A percentile compares a stretch with the other conserved stretches of the same genome.
phyloP scores from a whole-genome alignment of 208 protist genomes.

The Tritrichomonas musculus region DNA sequence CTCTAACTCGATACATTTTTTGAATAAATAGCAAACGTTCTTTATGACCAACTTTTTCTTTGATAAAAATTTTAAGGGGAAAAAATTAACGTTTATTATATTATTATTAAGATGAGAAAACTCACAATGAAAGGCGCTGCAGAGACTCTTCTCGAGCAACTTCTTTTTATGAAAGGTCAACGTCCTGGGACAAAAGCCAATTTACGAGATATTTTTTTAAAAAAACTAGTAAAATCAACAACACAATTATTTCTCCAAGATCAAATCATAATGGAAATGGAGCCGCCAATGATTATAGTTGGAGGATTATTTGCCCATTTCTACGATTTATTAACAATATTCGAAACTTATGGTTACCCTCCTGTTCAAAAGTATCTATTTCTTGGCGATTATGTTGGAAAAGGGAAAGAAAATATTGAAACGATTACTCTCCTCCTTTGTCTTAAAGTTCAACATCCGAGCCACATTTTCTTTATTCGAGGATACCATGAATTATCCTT shows the following conservation, averaged over 20 bases:
- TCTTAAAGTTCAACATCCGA: conserved; percentile 78
- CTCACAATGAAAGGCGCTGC: background rate
- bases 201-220: background rate
- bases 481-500: conserved; percentile 94
- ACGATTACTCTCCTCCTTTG: conserved; percentile 76
- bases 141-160: background rate
- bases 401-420: conserved; percentile 59
- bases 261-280: background rate
- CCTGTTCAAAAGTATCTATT: conserved; percentile 96
- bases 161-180: background rate
- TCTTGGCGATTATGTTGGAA: conserved; percentile 58
- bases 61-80: no score
- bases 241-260: background rate
- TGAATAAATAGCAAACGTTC: no score
- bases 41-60: no score
- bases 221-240: background rate
- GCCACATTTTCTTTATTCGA: conserved; percentile 82
- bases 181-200: background rate
- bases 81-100: no score
- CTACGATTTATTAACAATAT: background rate
- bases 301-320: background rate
- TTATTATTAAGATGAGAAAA: no score
- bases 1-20: background rate
- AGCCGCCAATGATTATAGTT: background rate
- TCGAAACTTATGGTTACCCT: conserved; percentile 54